These are phyloP conservation scores for Schizonepeta tenuifolia DNA, from an alignment of 257 asterid species.

Conservation along the genomic window DNA sequence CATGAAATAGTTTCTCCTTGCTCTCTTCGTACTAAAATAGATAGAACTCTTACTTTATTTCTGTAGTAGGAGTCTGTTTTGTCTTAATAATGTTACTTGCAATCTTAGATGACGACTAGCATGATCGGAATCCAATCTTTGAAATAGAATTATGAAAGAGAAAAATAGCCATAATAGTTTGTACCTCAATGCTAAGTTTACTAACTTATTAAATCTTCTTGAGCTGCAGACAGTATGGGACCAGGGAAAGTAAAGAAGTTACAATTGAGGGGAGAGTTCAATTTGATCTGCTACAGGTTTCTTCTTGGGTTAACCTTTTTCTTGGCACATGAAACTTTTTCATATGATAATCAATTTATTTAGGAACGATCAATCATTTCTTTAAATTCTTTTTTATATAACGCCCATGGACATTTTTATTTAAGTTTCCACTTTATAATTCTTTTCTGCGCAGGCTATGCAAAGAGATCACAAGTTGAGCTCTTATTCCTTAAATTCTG, in stretches of 20 bases:
- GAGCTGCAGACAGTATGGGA: conserved; percentile 84
- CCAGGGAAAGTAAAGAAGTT: conserved; percentile 96
- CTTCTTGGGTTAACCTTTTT: background rate
- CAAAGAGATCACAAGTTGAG: conserved; percentile 96
- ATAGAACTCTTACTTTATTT: conserved; percentile 22
- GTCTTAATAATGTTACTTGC: conserved; percentile 26
- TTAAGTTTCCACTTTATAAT: conserved; percentile 20
- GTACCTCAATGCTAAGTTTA: conserved; percentile 28
- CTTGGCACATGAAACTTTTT: conserved; percentile 20
- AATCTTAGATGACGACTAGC: conserved; percentile 28
- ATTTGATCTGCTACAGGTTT: conserved; percentile 95
- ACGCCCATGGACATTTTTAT: conserved; percentile 20
- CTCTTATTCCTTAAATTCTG: conserved; percentile 94
- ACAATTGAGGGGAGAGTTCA: conserved; percentile 96
- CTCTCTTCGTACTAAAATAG: conserved; percentile 13
- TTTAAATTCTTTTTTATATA: conserved; percentile 20
- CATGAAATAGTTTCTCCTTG: conserved; percentile 31
- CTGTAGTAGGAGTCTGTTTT: conserved; percentile 18
- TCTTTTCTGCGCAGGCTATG: conserved; percentile 61
- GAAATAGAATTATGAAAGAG: conserved; percentile 2
- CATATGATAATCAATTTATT: conserved; percentile 23
- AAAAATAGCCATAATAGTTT: background rate
- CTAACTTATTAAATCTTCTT: conserved; percentile 42
- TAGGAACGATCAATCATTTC: conserved; percentile 28
- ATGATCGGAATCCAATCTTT: conserved; percentile 3